Conservation (phyloP, 1,139 yeast genomes). For the Scheffersomyces segobiensis region DNA sequence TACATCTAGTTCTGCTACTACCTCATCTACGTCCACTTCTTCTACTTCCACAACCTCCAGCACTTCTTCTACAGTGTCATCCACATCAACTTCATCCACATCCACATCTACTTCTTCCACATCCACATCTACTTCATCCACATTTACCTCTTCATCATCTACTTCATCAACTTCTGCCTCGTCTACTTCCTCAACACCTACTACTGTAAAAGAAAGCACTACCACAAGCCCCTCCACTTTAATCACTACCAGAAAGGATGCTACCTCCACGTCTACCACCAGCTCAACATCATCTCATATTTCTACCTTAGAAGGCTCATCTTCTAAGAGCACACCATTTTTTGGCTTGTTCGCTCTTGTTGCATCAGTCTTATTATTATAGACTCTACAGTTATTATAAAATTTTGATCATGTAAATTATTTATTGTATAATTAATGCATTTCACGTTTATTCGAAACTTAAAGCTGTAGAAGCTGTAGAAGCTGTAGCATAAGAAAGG, state of each 20-base stretch:
- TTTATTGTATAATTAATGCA: background rate
- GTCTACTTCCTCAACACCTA: background rate
- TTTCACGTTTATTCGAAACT: background rate
- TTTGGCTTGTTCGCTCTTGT: background rate
- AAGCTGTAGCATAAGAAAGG: too few relatives aligned
- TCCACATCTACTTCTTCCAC: background rate
- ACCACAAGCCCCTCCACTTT: slow-evolving; percentile 1
- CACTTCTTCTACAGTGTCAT: slow-evolving; percentile 7
- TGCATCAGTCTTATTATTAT: background rate
- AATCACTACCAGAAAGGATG: background rate
- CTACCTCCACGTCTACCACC: background rate
- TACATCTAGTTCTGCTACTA: slow-evolving; percentile 7
- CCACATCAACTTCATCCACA: slow-evolving; percentile 6
- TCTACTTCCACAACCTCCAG: slow-evolving; percentile 4
- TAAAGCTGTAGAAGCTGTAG: too few relatives aligned
- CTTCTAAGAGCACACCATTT: background rate
- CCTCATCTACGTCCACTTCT: slow-evolving; percentile 12
- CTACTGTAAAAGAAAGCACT: background rate
- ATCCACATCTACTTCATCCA: background rate
- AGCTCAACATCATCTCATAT: background rate
- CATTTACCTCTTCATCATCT: background rate
- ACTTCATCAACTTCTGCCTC: background rate
- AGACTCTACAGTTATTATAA: background rate
- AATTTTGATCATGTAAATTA: background rate
- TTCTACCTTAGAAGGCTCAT: background rate